These are phyloP conservation scores for Aspergillus pseudoterreus DNA, from an alignment of 2,329 filamentous ascomycete genomes.

Conservation along the genomic window DNA sequence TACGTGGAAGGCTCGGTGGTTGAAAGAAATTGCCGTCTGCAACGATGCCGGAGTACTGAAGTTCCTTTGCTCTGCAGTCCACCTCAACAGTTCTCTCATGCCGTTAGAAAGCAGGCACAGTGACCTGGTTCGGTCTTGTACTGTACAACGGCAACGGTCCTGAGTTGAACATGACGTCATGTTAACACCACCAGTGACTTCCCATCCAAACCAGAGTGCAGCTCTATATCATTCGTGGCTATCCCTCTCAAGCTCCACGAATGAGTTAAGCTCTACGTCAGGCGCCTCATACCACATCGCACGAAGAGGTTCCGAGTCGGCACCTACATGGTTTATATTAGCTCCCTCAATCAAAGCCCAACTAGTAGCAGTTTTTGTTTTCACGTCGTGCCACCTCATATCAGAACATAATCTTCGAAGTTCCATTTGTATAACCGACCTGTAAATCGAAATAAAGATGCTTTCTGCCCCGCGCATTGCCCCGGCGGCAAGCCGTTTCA, in stretches of 20 bases:
- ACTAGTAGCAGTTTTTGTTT: too few species aligned
- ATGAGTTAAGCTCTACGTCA: slow-evolving; percentile 23
- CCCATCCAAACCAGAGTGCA: not conserved
- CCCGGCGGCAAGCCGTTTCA: slow-evolving; percentile 5
- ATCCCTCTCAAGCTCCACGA: not conserved
- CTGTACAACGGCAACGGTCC: not conserved
- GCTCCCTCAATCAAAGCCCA: not conserved
- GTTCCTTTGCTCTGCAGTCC: too few species aligned
- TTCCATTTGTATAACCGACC: too few species aligned
- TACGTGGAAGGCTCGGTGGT: too few species aligned
- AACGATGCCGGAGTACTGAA: too few species aligned
- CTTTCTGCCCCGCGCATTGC: not conserved
- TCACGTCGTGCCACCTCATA: too few species aligned
- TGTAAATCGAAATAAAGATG: not conserved
- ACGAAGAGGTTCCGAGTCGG: not conserved
- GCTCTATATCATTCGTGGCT: not conserved
- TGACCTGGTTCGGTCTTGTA: not conserved
- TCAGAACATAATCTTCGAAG: too few species aligned
- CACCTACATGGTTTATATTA: slow-evolving; percentile 8
- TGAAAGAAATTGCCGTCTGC: too few species aligned
- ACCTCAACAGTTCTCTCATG: not conserved
- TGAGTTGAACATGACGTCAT: not conserved
- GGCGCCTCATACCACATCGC: slow-evolving; percentile 5
- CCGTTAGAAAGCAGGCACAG: not conserved
- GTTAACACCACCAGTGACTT: not conserved